A percentile compares a stretch with the other conserved stretches of the same genome.
phyloP scores from a whole-genome alignment of 75 land plant genomes.

The Picea glauca region DNA sequence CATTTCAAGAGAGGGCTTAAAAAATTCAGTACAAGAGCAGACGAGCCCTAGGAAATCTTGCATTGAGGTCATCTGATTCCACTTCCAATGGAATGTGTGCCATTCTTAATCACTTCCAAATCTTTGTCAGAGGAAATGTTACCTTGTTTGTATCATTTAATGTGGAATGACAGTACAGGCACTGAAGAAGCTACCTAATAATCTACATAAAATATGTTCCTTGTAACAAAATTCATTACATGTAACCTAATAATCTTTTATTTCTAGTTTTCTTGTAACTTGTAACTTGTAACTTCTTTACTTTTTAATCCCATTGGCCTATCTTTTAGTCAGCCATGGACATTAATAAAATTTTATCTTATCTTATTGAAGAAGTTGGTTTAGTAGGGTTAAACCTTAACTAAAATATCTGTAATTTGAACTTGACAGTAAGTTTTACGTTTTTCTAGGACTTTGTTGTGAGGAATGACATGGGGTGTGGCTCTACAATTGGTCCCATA shows the following conservation, averaged over 20 bases:
- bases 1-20: too few species aligned
- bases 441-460: constrained; percentile 88
- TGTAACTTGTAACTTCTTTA: too few species aligned
- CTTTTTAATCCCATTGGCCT: too few species aligned
- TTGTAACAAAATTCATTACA: neutral
- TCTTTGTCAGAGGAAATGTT: neutral
- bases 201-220: neutral
- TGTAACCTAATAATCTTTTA: neutral
- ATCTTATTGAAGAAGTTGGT: too few species aligned
- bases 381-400: neutral
- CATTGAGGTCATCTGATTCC: too few species aligned
- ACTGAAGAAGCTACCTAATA: neutral
- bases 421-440: neutral
- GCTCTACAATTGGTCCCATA: constrained; percentile 97
- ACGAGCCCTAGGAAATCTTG: too few species aligned
- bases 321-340: too few species aligned
- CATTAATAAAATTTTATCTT: too few species aligned
- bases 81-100: neutral
- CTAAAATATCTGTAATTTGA: neutral
- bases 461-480: constrained; percentile 98
- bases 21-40: too few species aligned
- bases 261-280: too few species aligned
- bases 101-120: neutral
- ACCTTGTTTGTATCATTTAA: neutral
- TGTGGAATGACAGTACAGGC: neutral